These are phyloP conservation scores for Malbranchea zuffiana DNA, from an alignment of 2,329 filamentous ascomycete genomes.

Conservation along the genomic window DNA sequence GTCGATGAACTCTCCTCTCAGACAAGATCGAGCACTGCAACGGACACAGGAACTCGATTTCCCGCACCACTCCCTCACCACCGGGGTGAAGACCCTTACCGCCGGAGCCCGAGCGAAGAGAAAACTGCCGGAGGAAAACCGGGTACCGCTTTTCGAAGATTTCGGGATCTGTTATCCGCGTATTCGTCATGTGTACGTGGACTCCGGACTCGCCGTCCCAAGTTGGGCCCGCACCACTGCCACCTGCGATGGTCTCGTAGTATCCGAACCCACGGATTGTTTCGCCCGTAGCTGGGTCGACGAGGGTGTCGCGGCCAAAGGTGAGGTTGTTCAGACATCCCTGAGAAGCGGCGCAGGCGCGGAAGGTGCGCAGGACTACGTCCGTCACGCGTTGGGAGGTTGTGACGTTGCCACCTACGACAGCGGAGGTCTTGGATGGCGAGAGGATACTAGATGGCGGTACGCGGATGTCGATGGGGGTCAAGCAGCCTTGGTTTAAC, in stretches of 20 bases:
- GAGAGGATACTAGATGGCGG: slow-evolving; percentile 62
- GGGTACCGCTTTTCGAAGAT: slow-evolving; percentile 73
- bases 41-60: slow-evolving; percentile 74
- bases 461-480: slow-evolving; percentile 63
- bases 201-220: slow-evolving; percentile 71
- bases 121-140: slow-evolving; percentile 62
- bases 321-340: slow-evolving; percentile 79
- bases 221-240: slow-evolving; percentile 60
- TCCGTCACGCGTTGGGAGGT: slow-evolving; percentile 73
- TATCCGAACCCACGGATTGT: slow-evolving; percentile 69
- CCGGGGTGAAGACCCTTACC: slow-evolving; percentile 58
- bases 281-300: slow-evolving; percentile 48
- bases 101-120: slow-evolving; percentile 52
- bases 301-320: slow-evolving; percentile 58
- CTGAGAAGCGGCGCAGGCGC: slow-evolving; percentile 65
- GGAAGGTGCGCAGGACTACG: slow-evolving; percentile 69
- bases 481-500: slow-evolving; percentile 74
- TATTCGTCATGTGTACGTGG: slow-evolving; percentile 82
- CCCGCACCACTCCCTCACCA: slow-evolving; percentile 65
- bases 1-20: slow-evolving; percentile 63
- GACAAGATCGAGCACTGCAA: slow-evolving; percentile 72
- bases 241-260: slow-evolving; percentile 79
- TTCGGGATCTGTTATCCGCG: slow-evolving; percentile 71
- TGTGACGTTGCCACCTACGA: slow-evolving; percentile 73
- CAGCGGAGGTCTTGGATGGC: slow-evolving; percentile 64